Evolutionary conservation across 2,329 filamentous ascomycete species (phyloP).

Genomic region (Fusarium pilosicola): DNA sequence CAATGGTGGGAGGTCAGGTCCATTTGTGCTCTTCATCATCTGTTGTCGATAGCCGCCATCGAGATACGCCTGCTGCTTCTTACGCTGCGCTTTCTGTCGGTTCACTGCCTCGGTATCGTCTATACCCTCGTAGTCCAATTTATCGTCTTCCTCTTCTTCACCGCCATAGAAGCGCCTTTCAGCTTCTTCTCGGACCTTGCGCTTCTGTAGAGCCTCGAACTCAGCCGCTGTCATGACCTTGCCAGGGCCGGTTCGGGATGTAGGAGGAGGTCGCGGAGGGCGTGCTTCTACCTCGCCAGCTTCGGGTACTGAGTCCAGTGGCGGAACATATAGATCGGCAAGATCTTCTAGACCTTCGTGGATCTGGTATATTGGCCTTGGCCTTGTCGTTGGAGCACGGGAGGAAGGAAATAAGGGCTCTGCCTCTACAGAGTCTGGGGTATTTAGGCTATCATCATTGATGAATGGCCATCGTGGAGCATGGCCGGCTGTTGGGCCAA

Average conservation of each 20-base stretch:
- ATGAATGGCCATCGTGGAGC: slow-evolving; percentile 30
- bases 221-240: slow-evolving; percentile 26
- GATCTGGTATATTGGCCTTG: background rate
- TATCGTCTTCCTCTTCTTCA: slow-evolving; percentile 20
- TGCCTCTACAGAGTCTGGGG: background rate
- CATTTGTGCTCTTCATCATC: slow-evolving; percentile 30
- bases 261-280: background rate
- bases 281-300: background rate
- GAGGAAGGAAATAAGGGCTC: background rate
- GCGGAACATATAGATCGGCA: background rate
- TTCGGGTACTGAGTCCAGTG: background rate
- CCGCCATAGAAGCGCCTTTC: background rate
- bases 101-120: slow-evolving; percentile 7
- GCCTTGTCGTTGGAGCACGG: background rate
- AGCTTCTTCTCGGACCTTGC: background rate
- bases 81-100: slow-evolving; percentile 1
- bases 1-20: background rate
- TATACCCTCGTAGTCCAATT: slow-evolving; percentile 7
- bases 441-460: slow-evolving; percentile 19
- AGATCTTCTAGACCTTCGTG: slow-evolving; percentile 6
- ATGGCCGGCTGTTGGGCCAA: background rate
- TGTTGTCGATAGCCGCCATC: slow-evolving; percentile 13
- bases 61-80: slow-evolving; percentile 20
- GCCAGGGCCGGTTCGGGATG: background rate
- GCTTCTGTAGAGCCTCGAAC: slow-evolving; percentile 9